Base-by-base conservation (phyloP, 208 protist species). In the Vickermania ingenoplastis region DNA sequence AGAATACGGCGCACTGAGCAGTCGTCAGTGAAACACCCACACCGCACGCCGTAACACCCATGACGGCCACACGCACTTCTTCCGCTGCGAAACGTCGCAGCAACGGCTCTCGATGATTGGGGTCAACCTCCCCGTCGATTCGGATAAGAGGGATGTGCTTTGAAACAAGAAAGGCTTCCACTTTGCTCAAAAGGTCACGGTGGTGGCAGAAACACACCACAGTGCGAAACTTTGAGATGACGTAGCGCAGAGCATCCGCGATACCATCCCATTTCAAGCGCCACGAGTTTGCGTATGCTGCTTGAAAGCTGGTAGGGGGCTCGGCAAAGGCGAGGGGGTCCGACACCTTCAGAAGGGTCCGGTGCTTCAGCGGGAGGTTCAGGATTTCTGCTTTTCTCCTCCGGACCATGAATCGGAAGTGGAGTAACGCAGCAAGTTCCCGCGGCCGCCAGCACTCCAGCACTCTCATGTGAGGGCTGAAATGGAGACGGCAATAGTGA, bases 161-260 rank as follows among this genome's bases (percentile, higher is more conserved):
- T 13, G 53, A 28, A 21, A 60, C 61, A 26, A 83, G 27, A 36
- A 77, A 60, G 7, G 11, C 59, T 3, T 51, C 69, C 25, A 91
- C 28, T 2, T 45, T 60, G 27, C 87, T 64, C 21, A 93, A 61
- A 11, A 93, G 62, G 26, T 73, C 73, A 45, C 84, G 73, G 62
- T 93, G 86, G 61, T 93, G 83, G 4, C 82, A 82, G 67, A 93
- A 81, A 2, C 87, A 66, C 25, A 93, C 86, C 21, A 93, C 59
- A 29, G 67, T 80, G 14, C 25, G 28, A 59, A 88, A 75, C 57
- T 83, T 86, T 27, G 61, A 57, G 26, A 70, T 72, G 41, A 77
- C 63, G 71, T 79, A 76, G 30, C 79, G 75, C 0, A 92, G 66
- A n/a, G 75, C 70, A 30, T 84, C 79, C 5, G 63, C 26, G 53